phyloP scores from a whole-genome alignment of 2,329 filamentous ascomycete genomes.

The Hypomyces rosellus region DNA sequence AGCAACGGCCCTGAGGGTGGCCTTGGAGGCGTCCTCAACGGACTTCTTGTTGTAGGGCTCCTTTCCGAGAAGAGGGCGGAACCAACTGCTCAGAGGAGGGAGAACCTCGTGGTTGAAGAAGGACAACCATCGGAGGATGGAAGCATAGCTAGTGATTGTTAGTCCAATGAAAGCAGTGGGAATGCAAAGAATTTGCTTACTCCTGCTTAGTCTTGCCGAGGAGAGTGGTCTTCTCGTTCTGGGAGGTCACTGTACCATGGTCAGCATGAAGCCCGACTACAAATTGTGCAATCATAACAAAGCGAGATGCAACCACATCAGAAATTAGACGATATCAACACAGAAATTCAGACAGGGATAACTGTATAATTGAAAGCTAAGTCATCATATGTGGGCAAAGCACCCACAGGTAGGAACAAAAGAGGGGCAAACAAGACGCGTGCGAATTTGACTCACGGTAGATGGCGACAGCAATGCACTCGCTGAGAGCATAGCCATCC shows the following conservation, averaged over 20 bases:
- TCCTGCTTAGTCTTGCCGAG: slow-evolving; percentile 99
- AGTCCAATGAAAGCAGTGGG: slow-evolving; percentile 14
- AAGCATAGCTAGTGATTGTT: slow-evolving; percentile 61
- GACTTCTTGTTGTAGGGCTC: slow-evolving; percentile 96
- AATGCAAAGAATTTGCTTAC: slow-evolving; percentile 39
- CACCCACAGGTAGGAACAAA: slow-evolving; percentile 5
- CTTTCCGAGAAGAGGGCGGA: slow-evolving; percentile 75
- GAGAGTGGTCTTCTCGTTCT: slow-evolving; percentile 99
- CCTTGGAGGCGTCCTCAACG: slow-evolving; percentile 73
- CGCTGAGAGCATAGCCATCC: slow-evolving; percentile 84
- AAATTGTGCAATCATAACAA: slow-evolving; percentile 22
- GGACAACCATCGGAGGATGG: slow-evolving; percentile 97
- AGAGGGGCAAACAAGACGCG: neutral
- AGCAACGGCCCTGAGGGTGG: slow-evolving; percentile 58
- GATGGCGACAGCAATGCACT: slow-evolving; percentile 92
- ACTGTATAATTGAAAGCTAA: slow-evolving; percentile 71
- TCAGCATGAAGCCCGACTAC: slow-evolving; percentile 25
- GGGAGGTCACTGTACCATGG: slow-evolving; percentile 74
- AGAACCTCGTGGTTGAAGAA: slow-evolving; percentile 90
- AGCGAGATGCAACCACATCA: slow-evolving; percentile 43
- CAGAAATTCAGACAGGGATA: slow-evolving; percentile 96
- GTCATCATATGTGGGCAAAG: slow-evolving; percentile 55
- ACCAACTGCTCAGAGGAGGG: slow-evolving; percentile 68
- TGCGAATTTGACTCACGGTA: slow-evolving; percentile 67
- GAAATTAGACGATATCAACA: slow-evolving; percentile 93